Base-by-base conservation (phyloP, 768 basidiomycete genomes). In the Pisolithus orientalis region DNA sequence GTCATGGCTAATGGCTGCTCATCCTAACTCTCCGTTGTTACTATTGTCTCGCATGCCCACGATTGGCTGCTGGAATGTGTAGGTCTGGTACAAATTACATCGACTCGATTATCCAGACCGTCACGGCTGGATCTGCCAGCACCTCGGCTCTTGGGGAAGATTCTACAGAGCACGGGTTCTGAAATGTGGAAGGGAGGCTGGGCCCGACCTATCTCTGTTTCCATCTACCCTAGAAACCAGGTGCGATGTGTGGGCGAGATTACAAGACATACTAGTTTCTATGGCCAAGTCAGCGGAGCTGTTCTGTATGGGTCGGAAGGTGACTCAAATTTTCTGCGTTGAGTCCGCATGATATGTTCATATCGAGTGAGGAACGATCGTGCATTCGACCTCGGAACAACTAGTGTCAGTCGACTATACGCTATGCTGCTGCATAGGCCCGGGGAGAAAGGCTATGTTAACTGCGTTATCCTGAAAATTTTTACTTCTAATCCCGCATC, bases 1-100 rank as follows among this genome's bases (percentile, higher is more conserved):
- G n/a, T 28, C 34, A 14, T 13, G 4, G 11, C 11, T 34, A 14
- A 14, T 11, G 34, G 34, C 34, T 13, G 28, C 28, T 29, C 28
- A 29, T 29, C 40, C 24, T 39, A 24, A 29, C 44, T 13, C 47
- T 21, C 31, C 46, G 1, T 43, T 8, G 32, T 46, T 21, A 7
- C 25, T 13, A 21, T 37, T 17, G 39, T 6, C 17, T 16, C 4
- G 10, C n/a, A 38, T 21, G 6, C 11, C 11, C 40, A 39, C 44
- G 34, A 14, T 34, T 34, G 34, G 11, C 34, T 34, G 13, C 34
- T 34, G 13, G 11, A 14, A 34, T 24, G 38, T 58, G 6, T 60
- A 90, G 87, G 87, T 92, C 90, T 57, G 92, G 93, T 34, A 92
- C 92, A 24, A 88, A 87, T 62, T 95, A 94, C 67, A 82, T 93